Evolutionary conservation across 768 basidiomycete species (phyloP).

Genomic region (Russula sp.): DNA sequence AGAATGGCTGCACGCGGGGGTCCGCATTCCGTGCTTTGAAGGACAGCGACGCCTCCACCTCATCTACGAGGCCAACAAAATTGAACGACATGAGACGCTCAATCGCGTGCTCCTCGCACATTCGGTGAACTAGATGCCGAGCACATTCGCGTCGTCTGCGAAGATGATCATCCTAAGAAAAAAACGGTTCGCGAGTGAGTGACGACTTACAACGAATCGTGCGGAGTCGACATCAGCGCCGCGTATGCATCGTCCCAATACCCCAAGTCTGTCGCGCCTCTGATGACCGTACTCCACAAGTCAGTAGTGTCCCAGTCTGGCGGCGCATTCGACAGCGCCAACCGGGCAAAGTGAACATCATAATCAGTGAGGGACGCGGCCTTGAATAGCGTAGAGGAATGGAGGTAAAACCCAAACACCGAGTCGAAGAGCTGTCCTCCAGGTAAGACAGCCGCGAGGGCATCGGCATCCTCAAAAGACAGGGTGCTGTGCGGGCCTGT

Average conservation of each 20-base stretch:
- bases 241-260: constrained; percentile 87
- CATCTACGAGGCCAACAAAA: constrained; percentile 77
- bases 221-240: constrained; percentile 65
- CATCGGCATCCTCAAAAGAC: constrained; percentile 55
- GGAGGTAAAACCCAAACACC: constrained; percentile 69
- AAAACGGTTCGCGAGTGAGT: not conserved
- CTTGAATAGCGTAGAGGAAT: constrained; percentile 72
- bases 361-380: constrained; percentile 46
- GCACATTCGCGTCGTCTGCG: constrained; percentile 76
- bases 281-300: constrained; percentile 77
- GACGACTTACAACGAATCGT: constrained; percentile 65
- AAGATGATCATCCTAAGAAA: constrained; percentile 2
- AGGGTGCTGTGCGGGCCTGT: constrained; percentile 47
- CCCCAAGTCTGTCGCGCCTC: constrained; percentile 65
- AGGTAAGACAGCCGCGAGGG: constrained; percentile 58
- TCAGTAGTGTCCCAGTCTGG: constrained; percentile 48
- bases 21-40: constrained; percentile 95
- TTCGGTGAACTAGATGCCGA: constrained; percentile 76
- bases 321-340: constrained; percentile 70
- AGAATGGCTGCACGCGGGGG: constrained; percentile 77
- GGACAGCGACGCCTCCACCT: constrained; percentile 81
- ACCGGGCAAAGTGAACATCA: constrained; percentile 68
- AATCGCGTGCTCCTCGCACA: constrained; percentile 87
- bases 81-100: constrained; percentile 74
- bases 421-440: constrained; percentile 49